Evolutionary conservation across 345 rosid species (phyloP).

Genomic region (Brassica napus): Da-Ae NC_063438.1:6804501-6805000

Average conservation of each 20-base stretch:
- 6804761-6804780: conserved; percentile 23
- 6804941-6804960: neutral
- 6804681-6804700: conserved; percentile 33
- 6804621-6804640: neutral
- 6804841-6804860: neutral
- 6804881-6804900: neutral
- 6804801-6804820: conserved; percentile 16
- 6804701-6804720: conserved; percentile 26
- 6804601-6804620: neutral
- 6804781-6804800: conserved; percentile 10
- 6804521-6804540: neutral
- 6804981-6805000: neutral
- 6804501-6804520: neutral
- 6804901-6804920: conserved; percentile 7
- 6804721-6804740: conserved; percentile 18
- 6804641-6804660: conserved; percentile 7
- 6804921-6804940: neutral
- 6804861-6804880: neutral
- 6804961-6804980: neutral
- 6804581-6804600: neutral
- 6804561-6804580: neutral
- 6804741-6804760: conserved; percentile 21
- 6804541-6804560: neutral
- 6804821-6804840: neutral
- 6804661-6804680: conserved; percentile 27